phyloP scores from a whole-genome alignment of 495 filamentous ascomycete genomes.

The Glutinoglossum americanum region DNA sequence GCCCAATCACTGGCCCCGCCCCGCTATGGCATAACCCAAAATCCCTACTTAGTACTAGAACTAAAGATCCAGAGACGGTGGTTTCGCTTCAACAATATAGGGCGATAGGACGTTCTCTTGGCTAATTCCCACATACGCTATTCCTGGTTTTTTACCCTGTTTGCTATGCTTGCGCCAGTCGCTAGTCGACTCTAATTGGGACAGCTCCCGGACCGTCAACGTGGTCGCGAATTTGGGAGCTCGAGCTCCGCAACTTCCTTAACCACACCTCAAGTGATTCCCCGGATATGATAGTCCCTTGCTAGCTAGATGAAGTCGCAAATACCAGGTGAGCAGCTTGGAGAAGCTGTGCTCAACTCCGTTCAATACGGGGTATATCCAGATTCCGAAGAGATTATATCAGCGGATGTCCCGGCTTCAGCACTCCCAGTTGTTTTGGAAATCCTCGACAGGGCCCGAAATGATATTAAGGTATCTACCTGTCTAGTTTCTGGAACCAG shows the following conservation, averaged over 20 bases:
- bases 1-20: too few species aligned
- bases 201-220: background rate
- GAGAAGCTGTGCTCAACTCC: slow-evolving; percentile 49
- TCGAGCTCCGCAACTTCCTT: background rate
- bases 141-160: background rate
- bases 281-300: background rate
- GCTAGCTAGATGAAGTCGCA: slow-evolving; percentile 13
- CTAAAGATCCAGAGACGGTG: background rate
- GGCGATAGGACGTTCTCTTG: background rate
- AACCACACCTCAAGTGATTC: background rate
- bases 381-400: slow-evolving; percentile 43
- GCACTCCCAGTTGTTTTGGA: slow-evolving; percentile 40
- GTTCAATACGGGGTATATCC: slow-evolving; percentile 52
- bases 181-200: background rate
- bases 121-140: background rate
- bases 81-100: background rate
- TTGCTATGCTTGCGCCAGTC: background rate
- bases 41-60: background rate
- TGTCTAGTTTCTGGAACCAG: background rate
- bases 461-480: slow-evolving; percentile 40
- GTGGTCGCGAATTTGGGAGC: background rate
- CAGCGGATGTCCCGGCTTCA: slow-evolving; percentile 34
- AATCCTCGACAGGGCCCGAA: slow-evolving; percentile 39
- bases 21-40: background rate
- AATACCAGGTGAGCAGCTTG: slow-evolving; percentile 22